A percentile compares a stretch with the other conserved stretches of the same genome.
Evolutionary conservation across 2,329 filamentous ascomycete genomes (phyloP).

Genomic region (Capronia epimyces): DNA sequence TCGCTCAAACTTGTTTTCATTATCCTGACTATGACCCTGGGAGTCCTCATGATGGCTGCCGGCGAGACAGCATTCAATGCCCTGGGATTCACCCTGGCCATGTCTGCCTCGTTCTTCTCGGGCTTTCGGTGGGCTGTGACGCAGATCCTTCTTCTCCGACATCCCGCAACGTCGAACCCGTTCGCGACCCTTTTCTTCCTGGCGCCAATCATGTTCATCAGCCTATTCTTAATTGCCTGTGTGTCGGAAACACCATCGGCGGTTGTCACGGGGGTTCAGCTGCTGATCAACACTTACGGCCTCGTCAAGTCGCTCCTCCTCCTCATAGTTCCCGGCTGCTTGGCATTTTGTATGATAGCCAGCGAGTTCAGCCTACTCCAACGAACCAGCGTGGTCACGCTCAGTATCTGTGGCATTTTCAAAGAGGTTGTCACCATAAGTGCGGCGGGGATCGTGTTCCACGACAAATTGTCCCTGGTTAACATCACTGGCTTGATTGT

Average conservation of each 20-base stretch:
- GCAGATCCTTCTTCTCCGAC: slow-evolving; percentile 87
- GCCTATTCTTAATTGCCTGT: slow-evolving; percentile 72
- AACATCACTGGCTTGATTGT: slow-evolving; percentile 84
- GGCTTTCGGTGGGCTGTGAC: slow-evolving; percentile 98
- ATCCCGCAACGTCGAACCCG: slow-evolving; percentile 90
- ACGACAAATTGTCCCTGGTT: slow-evolving; percentile 78
- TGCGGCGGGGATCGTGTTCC: slow-evolving; percentile 79
- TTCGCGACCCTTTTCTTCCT: slow-evolving; percentile 97
- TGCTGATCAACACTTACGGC: slow-evolving; percentile 64
- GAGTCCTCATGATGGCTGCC: slow-evolving; percentile 97
- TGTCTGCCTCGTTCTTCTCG: slow-evolving; percentile 87
- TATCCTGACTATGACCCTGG: slow-evolving; percentile 84
- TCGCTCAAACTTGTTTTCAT: slow-evolving; percentile 81
- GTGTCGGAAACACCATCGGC: slow-evolving; percentile 74
- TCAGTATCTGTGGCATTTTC: slow-evolving; percentile 96
- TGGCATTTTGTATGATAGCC: slow-evolving; percentile 95
- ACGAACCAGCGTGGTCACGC: slow-evolving; percentile 89
- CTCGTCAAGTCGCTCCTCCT: slow-evolving; percentile 61
- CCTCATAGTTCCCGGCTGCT: slow-evolving; percentile 78
- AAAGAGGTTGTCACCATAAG: slow-evolving; percentile 97
- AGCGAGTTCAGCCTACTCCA: slow-evolving; percentile 93
- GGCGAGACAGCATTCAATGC: slow-evolving; percentile 87
- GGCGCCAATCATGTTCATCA: slow-evolving; percentile 92
- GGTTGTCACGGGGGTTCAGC: slow-evolving; percentile 60
- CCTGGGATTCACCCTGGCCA: slow-evolving; percentile 84